phyloP scores from a whole-genome alignment of 306 rosid species.

The Delonix regia region DNA sequence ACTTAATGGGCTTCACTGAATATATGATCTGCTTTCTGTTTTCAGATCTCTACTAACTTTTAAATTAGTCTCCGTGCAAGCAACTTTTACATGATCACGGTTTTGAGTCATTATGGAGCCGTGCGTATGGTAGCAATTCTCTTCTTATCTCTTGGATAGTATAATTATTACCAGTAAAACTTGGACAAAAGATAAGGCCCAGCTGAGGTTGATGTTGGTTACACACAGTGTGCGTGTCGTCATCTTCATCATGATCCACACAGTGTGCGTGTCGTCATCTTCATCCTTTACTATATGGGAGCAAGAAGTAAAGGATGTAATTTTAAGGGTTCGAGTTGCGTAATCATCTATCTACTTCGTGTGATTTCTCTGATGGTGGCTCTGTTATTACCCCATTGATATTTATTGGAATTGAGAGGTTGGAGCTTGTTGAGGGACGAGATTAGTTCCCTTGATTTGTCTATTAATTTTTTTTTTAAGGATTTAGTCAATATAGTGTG shows the following conservation, averaged over 20 bases:
- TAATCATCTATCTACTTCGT: neutral
- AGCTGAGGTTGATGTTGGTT: neutral
- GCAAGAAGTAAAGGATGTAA: neutral
- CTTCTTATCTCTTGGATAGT: neutral
- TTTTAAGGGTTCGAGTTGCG: neutral
- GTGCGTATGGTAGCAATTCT: neutral
- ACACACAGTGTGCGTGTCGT: neutral
- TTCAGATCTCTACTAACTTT: neutral
- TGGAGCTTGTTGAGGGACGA: no score
- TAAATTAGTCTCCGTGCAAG: no score
- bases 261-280: neutral
- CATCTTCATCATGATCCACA: neutral
- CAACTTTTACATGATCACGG: neutral
- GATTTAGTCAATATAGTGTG: neutral
- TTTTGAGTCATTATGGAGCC: neutral
- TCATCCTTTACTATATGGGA: neutral
- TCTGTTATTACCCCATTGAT: neutral
- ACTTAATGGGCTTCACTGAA: constrained; percentile 6
- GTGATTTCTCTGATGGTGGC: neutral
- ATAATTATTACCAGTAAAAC: neutral
- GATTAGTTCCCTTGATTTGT: neutral
- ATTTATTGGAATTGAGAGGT: neutral
- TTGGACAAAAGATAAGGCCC: neutral
- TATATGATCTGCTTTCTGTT: neutral
- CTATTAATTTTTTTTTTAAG: neutral